Base-by-base conservation (phyloP, 192 early-diverging fungal species). In the Podochytrium sp. region DNA sequence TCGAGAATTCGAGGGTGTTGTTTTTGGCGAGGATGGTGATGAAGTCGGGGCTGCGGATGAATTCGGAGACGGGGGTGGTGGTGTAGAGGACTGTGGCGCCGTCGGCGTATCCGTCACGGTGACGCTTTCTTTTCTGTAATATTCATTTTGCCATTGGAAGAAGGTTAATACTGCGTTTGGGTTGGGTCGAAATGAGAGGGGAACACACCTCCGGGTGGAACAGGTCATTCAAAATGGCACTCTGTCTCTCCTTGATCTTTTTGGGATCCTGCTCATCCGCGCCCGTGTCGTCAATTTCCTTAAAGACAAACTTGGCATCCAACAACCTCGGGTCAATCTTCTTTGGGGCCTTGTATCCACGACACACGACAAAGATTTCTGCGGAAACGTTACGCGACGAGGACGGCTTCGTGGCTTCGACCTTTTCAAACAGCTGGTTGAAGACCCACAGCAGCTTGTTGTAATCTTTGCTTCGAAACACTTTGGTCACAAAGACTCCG, bases 391-490 rank as follows among this genome's bases (percentile, higher is more conserved):
- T 96, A 85, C 97, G 89, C 39, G 97, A 99, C 40, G 95, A 95
- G 55, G 94, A 91, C 35, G 97, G 97, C 79, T 99, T 99, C 34
- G 97, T 99, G 1, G 97, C 97, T 81, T 99, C 96, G 65, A 99
- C 97, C 66, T 91, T 95, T 51, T 85, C 82, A 83, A 99, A 99
- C 41, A 99, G 80, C 81, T 98, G 95, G 76, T 98, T 94, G 73
- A 99, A 96, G 33, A 98, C 95, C 96, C 96, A 99, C 64, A 99
- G 89, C 40, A 99, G 85, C 72, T 95, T 96, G 86, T 98, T 98
- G 90, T 99, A 99, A 89, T 99, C 97, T 84, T 96, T 95, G 71
- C 96, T 98, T 66, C 97, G 87, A 84, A 99, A 99, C 33, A 99
- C 91, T 85, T 99, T 99, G 78, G 96, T 96, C 30, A 99, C 94